Conservation (phyloP, 2,329 filamentous ascomycete species). For the Myotisia sp. region DNA sequence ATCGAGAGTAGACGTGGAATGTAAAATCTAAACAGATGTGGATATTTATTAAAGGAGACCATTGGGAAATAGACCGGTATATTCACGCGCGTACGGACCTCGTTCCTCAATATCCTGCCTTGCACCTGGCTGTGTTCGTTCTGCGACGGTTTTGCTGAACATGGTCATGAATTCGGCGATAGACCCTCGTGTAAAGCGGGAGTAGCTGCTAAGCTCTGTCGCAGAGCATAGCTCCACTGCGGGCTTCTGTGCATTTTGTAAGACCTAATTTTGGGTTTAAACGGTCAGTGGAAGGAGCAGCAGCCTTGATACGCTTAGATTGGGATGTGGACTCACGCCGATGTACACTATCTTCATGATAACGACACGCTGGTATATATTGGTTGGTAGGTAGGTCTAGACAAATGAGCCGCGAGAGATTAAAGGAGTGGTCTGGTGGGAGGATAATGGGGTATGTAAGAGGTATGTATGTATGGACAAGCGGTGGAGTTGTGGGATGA, state of each 20-base stretch:
- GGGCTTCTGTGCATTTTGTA: slow-evolving; percentile 65
- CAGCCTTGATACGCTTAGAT: not conserved
- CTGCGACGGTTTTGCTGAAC: slow-evolving; percentile 75
- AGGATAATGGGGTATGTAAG: no score
- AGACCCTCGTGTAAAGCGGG: slow-evolving; percentile 55
- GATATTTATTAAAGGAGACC: no score
- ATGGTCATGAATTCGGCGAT: slow-evolving; percentile 61
- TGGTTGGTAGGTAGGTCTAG: not conserved
- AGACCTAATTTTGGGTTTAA: slow-evolving; percentile 41
- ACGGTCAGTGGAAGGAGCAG: not conserved
- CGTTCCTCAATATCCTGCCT: slow-evolving; percentile 48
- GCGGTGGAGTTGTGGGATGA: no score
- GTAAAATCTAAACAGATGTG: no score
- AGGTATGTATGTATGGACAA: no score
- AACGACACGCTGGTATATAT: slow-evolving; percentile 22
- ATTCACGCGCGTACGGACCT: no score
- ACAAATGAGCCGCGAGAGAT: slow-evolving; percentile 42
- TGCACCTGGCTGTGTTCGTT: slow-evolving; percentile 67
- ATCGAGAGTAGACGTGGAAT: slow-evolving; percentile 64
- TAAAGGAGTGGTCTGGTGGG: not conserved
- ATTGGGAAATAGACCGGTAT: no score
- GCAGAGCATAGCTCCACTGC: slow-evolving; percentile 63
- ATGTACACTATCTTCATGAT: slow-evolving; percentile 81
- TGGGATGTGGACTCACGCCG: slow-evolving; percentile 55
- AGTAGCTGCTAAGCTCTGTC: slow-evolving; percentile 64